These are phyloP conservation scores for Camelina neglecta DNA, from an alignment of 345 rosid genomes.

Conservation along the genomic window DNA sequence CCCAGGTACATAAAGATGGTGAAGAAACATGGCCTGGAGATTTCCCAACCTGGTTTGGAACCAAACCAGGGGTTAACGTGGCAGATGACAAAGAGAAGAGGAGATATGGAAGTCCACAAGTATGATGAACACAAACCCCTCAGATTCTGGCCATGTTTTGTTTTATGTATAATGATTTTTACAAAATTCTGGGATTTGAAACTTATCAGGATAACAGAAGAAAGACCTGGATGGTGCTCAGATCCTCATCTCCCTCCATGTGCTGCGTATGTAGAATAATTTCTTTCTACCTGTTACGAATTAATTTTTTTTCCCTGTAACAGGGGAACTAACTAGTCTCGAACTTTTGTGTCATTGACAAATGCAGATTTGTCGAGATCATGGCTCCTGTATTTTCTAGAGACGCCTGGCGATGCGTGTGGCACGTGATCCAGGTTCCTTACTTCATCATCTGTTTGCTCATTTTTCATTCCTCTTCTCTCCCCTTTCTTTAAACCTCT, in stretches of 20 bases:
- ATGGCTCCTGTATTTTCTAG: constrained; percentile 99
- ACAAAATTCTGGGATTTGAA: constrained; percentile 24
- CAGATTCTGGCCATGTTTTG: background rate
- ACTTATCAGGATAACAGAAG: constrained; percentile 66
- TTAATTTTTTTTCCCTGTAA: background rate
- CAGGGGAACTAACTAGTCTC: background rate
- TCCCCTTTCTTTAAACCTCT: constrained; percentile 1
- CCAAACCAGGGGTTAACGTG: constrained; percentile 83
- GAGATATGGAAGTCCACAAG: constrained; percentile 90
- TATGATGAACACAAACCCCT: constrained; percentile 44
- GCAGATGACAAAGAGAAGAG: constrained; percentile 97
- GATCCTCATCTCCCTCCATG: constrained; percentile 93
- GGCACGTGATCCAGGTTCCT: constrained; percentile 95
- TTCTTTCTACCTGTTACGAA: constrained; percentile 11
- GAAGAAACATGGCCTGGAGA: constrained; percentile 92
- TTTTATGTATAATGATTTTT: constrained; percentile 14
- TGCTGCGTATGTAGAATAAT: constrained; percentile 76
- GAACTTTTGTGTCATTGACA: constrained; percentile 7
- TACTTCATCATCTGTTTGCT: constrained; percentile 12
- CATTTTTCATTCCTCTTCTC: constrained; percentile 18
- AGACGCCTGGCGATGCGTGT: constrained; percentile 96
- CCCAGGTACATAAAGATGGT: constrained; percentile 78
- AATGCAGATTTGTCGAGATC: constrained; percentile 90
- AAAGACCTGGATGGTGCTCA: constrained; percentile 91
- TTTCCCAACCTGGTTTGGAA: constrained; percentile 98